Conservation (phyloP, 2,329 filamentous ascomycete genomes). For the Clonostachys solani region DNA sequence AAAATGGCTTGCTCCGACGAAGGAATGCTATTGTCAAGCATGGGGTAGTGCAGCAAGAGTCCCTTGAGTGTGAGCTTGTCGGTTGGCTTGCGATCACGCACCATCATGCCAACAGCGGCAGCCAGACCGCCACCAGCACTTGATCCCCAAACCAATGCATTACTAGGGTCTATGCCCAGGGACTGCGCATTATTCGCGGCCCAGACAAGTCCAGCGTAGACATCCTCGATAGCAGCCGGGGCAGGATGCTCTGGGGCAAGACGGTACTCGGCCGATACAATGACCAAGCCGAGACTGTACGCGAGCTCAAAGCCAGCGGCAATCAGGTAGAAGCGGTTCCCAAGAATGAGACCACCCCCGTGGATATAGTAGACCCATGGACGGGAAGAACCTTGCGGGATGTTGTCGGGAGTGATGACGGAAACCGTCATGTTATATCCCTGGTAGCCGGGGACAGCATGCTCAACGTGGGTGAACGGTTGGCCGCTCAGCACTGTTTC, state of each 20-base stretch:
- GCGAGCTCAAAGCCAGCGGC: constrained; percentile 6
- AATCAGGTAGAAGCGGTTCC: constrained; percentile 11
- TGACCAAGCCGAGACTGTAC: background rate
- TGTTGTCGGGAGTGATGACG: constrained; percentile 8
- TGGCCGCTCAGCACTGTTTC: background rate
- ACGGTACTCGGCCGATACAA: background rate
- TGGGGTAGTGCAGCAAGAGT: constrained; percentile 38
- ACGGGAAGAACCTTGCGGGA: background rate
- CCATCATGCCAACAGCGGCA: constrained; percentile 27
- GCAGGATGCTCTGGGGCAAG: background rate
- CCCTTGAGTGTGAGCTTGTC: constrained; percentile 21
- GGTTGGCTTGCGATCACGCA: constrained; percentile 16
- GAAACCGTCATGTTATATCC: constrained; percentile 5
- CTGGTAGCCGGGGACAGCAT: constrained; percentile 5
- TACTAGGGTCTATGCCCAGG: constrained; percentile 30
- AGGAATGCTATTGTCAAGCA: constrained; percentile 37
- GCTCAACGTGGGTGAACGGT: constrained; percentile 11
- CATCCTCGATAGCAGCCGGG: constrained; percentile 11
- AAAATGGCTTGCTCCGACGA: constrained; percentile 20
- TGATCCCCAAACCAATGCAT: constrained; percentile 33
- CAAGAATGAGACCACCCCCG: constrained; percentile 11
- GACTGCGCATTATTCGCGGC: constrained; percentile 25
- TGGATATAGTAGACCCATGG: constrained; percentile 12
- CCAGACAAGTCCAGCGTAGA: constrained; percentile 24
- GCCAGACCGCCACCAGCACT: constrained; percentile 36